These are phyloP conservation scores for Fragaria nilgerrensis DNA, from an alignment of 306 rosid species.

Conservation along the genomic window DNA sequence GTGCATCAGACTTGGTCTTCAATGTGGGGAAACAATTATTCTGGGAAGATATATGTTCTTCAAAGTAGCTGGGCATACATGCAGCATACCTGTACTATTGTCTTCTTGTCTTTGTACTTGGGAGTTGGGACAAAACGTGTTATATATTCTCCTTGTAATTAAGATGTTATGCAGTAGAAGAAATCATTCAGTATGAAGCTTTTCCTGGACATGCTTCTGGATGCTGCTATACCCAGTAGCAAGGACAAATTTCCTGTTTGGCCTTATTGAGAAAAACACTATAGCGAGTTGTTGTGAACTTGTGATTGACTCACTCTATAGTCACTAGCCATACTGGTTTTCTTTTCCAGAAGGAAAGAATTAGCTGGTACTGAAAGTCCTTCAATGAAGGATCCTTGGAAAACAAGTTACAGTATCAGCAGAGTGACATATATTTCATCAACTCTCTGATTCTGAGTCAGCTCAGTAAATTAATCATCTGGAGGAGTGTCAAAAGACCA, in stretches of 20 bases:
- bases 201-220: neutral
- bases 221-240: neutral
- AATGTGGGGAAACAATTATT: no score
- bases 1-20: no score
- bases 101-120: neutral
- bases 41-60: neutral
- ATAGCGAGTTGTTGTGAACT: neutral
- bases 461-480: neutral
- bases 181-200: neutral
- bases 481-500: neutral
- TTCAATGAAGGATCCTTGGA: neutral
- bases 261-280: neutral
- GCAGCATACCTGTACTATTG: neutral
- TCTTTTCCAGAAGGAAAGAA: neutral
- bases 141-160: neutral
- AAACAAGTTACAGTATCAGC: neutral
- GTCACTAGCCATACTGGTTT: no score
- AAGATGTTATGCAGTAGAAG: neutral
- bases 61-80: neutral
- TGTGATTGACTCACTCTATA: neutral
- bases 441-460: neutral
- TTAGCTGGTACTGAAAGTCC: neutral
- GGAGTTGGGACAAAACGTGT: neutral
- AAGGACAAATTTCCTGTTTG: neutral
- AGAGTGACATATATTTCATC: neutral